These are phyloP conservation scores for Thalassiosira hispida DNA, from an alignment of 352 stramenopile genomes.

Conservation along the genomic window DNA sequence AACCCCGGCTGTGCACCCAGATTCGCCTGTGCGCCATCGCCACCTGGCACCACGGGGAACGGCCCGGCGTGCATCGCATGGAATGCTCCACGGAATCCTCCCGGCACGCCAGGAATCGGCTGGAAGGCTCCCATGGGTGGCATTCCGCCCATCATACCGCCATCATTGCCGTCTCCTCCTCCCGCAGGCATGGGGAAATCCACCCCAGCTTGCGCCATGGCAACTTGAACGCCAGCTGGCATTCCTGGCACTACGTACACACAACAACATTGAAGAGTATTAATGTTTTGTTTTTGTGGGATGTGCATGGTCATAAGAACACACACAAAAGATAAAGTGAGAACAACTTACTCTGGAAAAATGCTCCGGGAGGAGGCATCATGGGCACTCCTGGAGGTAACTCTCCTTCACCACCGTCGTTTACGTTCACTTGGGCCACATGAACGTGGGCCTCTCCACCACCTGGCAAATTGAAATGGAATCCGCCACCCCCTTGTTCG, in stretches of 20 bases:
- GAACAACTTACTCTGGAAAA: constrained; percentile 3
- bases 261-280: neutral
- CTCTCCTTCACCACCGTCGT: neutral
- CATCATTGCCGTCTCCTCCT: neutral
- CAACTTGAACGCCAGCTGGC: constrained; percentile 3
- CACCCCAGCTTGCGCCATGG: neutral
- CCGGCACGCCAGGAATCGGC: neutral
- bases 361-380: neutral
- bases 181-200: no score
- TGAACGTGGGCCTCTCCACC: neutral
- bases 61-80: neutral
- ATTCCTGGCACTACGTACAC: constrained; percentile 5
- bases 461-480: constrained; percentile 3
- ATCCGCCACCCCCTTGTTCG: neutral
- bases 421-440: neutral
- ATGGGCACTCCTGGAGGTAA: neutral
- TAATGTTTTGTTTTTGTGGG: neutral
- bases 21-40: neutral
- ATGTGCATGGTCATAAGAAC: neutral
- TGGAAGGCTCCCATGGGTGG: neutral
- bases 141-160: neutral
- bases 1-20: neutral
- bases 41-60: neutral
- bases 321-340: neutral
- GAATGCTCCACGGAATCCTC: no score